Evolutionary conservation across 257 asterid genomes (phyloP).

Genomic region (Datura wrightii): DNA sequence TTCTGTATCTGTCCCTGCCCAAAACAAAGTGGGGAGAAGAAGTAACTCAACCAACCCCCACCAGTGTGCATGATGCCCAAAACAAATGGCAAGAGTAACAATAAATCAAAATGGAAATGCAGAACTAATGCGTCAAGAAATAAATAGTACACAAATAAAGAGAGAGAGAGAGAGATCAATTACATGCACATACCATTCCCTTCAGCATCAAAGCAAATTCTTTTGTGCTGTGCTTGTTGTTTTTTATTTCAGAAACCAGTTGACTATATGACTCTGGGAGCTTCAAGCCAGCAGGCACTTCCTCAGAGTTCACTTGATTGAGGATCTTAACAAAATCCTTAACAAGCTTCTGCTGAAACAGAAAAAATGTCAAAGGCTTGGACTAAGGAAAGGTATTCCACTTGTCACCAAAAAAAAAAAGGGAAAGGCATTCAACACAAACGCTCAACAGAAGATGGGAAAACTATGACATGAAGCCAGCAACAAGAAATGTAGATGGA

Average conservation of each 20-base stretch:
- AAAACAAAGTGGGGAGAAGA: not conserved
- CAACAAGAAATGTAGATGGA: conserved; percentile 21
- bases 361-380: conserved; percentile 32
- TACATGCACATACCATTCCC: conserved; percentile 79
- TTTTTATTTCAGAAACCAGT: conserved; percentile 91
- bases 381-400: conserved; percentile 21
- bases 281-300: conserved; percentile 85
- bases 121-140: not conserved
- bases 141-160: conserved; percentile 13
- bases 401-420: not conserved
- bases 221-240: conserved; percentile 75
- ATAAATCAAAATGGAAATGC: conserved; percentile 23
- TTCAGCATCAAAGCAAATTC: conserved; percentile 90
- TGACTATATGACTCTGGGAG: conserved; percentile 89
- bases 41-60: not conserved
- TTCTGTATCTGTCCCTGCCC: not conserved
- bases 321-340: conserved; percentile 89
- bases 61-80: not conserved
- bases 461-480: not conserved
- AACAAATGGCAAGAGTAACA: conserved; percentile 3
- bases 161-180: not conserved
- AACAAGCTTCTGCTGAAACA: conserved; percentile 76
- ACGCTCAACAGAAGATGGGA: not conserved
- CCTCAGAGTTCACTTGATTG: conserved; percentile 88
- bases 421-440: conserved; percentile 1